Base-by-base conservation (phyloP, 805 yeast species). In the Jamesozyma rosinii region DNA sequence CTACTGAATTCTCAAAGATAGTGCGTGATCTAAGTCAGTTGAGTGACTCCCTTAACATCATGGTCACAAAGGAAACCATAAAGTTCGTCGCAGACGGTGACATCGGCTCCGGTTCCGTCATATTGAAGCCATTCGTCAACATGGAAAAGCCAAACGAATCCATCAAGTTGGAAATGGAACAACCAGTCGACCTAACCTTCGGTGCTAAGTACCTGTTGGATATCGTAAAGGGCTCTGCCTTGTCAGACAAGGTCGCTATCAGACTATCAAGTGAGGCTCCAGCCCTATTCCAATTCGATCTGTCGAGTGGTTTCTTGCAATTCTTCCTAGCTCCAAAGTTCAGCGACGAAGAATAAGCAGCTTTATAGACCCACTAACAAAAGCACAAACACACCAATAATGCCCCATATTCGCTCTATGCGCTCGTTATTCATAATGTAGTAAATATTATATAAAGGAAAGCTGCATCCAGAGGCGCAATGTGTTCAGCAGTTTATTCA, bases 321-420 rank as follows among this genome's bases (percentile, higher is more conserved):
- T 92, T 84, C 77, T 92, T 85, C 76, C 76, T 92, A 65, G 98
- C 98, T 55, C 98, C 98, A 47, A 90, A 92, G 75, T 87, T 92
- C 63, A 95, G 84, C 52, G 97, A 89, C 50, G 95, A 85, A 50
- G 92, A 84, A 51, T 77, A 69, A 24, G 29, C 10, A 24, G 11
- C 10, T 8, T 24, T 8, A n/a, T n/a, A n/a, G n/a, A n/a, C n/a
- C n/a, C n/a, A n/a, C n/a, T n/a, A n/a, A n/a, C n/a, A n/a, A n/a
- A n/a, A n/a, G n/a, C n/a, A n/a, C n/a, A n/a, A n/a, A n/a, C n/a
- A n/a, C n/a, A n/a, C n/a, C n/a, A n/a, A n/a, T n/a, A n/a, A n/a
- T n/a, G n/a, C n/a, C n/a, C n/a, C n/a, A n/a, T n/a, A n/a, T n/a
- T n/a, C n/a, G n/a, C n/a, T n/a, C n/a, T n/a, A n/a, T n/a, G n/a